phyloP scores from a whole-genome alignment of 2,329 filamentous ascomycete genomes.

The Penicillium sp. region DNA sequence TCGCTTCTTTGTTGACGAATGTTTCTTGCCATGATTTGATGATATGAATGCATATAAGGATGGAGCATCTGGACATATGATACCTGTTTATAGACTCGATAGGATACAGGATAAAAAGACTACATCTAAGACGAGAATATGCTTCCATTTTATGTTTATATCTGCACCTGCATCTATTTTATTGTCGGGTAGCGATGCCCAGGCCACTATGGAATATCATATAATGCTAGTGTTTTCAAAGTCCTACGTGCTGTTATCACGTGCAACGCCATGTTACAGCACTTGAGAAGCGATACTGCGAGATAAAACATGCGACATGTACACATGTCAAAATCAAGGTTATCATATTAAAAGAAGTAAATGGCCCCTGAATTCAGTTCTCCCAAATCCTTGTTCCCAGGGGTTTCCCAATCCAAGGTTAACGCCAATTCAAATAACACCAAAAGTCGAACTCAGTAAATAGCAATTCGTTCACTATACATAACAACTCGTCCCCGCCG shows the following conservation, averaged over 20 bases:
- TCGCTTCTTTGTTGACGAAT: slow-evolving; percentile 9
- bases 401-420: not conserved
- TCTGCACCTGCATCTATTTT: not conserved
- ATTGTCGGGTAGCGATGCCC: too few relatives aligned
- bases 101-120: slow-evolving; percentile 12
- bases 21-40: slow-evolving; percentile 30
- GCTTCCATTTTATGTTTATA: not conserved
- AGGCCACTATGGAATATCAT: too few relatives aligned
- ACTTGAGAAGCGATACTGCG: too few relatives aligned
- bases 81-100: slow-evolving; percentile 26
- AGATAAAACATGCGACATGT: too few relatives aligned
- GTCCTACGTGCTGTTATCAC: too few relatives aligned
- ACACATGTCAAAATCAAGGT: not conserved
- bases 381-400: not conserved
- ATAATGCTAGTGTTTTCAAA: too few relatives aligned
- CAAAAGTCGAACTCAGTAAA: not conserved
- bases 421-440: not conserved
- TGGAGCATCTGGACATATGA: slow-evolving; percentile 30
- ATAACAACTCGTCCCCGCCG: not conserved
- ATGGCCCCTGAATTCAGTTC: not conserved
- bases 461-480: not conserved
- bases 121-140: not conserved
- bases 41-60: slow-evolving; percentile 28
- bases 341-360: not conserved
- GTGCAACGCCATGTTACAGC: too few relatives aligned